Evolutionary conservation across 208 protist genomes (phyloP).

Genomic region (Naegleria lovaniensis): DNA sequence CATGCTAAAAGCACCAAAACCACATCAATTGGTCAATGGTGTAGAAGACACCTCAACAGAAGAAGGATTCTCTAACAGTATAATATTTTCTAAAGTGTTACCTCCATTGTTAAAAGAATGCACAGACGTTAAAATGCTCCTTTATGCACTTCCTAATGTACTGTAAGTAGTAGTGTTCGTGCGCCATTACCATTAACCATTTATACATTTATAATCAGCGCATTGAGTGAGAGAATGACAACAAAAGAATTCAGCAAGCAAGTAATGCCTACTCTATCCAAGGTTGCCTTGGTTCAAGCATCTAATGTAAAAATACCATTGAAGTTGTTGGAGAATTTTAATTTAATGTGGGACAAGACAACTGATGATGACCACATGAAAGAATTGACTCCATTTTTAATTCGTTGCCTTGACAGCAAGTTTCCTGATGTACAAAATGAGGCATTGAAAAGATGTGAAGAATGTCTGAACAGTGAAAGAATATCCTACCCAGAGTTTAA

Average conservation of each 20-base stretch:
- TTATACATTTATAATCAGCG: neutral
- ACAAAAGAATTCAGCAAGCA: neutral
- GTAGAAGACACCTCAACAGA: neutral
- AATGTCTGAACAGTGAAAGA: neutral
- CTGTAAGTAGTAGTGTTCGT: neutral
- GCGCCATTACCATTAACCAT: too few relatives aligned
- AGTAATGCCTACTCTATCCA: neutral
- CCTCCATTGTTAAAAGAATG: conserved; percentile 24
- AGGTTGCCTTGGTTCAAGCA: neutral
- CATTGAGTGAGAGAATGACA: conserved; percentile 3
- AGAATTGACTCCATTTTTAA: neutral
- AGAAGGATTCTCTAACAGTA: neutral
- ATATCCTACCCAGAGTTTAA: neutral
- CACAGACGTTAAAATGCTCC: neutral
- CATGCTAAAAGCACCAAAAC: neutral
- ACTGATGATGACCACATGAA: neutral
- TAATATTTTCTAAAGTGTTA: neutral
- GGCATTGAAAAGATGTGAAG: conserved; percentile 23
- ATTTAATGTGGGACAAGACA: conserved; percentile 7
- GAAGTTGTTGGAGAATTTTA: neutral
- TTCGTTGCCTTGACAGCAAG: neutral
- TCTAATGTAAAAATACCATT: neutral
- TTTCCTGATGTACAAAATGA: conserved; percentile 13
- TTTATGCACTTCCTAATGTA: conserved; percentile 12
- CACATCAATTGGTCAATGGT: neutral